Conservation (phyloP, 73 alveolate species). For the Blepharisma stoltei region DNA sequence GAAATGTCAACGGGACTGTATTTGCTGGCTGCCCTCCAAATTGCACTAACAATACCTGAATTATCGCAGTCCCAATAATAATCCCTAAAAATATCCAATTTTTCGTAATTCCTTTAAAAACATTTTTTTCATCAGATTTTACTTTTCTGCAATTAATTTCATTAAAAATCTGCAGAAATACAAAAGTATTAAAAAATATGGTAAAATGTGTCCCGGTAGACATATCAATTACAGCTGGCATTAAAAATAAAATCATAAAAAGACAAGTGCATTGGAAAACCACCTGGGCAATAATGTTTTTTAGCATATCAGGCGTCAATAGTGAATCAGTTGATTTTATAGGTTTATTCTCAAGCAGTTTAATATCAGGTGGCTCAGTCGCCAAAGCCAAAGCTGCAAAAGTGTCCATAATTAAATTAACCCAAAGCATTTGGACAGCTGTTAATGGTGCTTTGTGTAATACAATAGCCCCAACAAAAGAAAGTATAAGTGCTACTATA, state of each 20-base stretch:
- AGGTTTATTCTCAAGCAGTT: conserved; percentile 67
- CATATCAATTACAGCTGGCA: conserved; percentile 22
- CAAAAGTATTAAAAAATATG: conserved; percentile 81
- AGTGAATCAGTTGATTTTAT: conserved; percentile 54
- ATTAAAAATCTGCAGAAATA: conserved; percentile 86
- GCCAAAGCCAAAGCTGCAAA: conserved; percentile 90
- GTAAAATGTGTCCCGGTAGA: conserved; percentile 71
- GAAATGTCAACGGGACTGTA: conserved; percentile 62
- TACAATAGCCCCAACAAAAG: conserved; percentile 72
- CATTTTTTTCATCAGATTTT: conserved; percentile 74
- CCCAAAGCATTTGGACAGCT: conserved; percentile 82
- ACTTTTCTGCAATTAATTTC: conserved; percentile 87
- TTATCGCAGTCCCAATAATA: conserved; percentile 61
- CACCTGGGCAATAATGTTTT: conserved; percentile 57
- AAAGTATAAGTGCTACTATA: conserved; percentile 72
- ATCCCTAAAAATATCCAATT: conserved; percentile 70
- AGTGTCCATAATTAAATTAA: conserved; percentile 87
- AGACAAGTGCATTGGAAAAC: conserved; percentile 37
- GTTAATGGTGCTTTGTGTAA: conserved; percentile 82
- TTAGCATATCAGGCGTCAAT: conserved; percentile 76
- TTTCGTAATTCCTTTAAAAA: conserved; percentile 80
- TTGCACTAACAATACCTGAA: conserved; percentile 74
- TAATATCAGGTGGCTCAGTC: conserved; percentile 78
- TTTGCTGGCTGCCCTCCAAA: conserved; percentile 49
- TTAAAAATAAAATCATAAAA: conserved; percentile 53